Conservation (phyloP, 106 monocot genomes). For the Vanilla planifolia region DNA sequence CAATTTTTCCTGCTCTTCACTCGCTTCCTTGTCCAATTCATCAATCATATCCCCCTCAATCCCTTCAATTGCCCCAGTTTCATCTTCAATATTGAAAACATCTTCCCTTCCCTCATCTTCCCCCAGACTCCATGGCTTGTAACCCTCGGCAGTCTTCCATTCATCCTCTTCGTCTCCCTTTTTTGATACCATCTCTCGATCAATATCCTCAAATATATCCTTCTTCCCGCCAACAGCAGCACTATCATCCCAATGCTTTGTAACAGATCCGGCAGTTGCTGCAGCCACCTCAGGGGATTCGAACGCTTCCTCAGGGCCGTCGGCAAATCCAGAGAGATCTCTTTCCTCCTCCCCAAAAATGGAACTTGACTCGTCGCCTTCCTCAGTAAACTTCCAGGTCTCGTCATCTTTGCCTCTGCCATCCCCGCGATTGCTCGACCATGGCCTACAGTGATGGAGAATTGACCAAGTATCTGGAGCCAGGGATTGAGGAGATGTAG, state of each 20-base stretch:
- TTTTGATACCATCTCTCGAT: constrained; percentile 16
- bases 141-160: constrained; percentile 38
- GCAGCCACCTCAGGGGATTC: constrained; percentile 5
- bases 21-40: constrained; percentile 14
- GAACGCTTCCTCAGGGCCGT: constrained; percentile 5
- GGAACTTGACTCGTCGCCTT: constrained; percentile 24
- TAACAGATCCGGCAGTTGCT: background rate
- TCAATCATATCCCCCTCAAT: constrained; percentile 17
- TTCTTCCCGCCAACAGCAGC: background rate
- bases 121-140: constrained; percentile 47
- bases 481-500: background rate
- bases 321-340: constrained; percentile 20
- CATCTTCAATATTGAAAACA: constrained; percentile 22
- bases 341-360: constrained; percentile 25
- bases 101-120: constrained; percentile 28
- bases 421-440: constrained; percentile 21
- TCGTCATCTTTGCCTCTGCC: constrained; percentile 18
- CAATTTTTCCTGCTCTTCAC: constrained; percentile 21
- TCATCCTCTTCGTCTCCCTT: constrained; percentile 12
- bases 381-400: constrained; percentile 40
- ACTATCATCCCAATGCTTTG: constrained; percentile 3
- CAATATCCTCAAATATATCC: constrained; percentile 37
- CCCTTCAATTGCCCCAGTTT: constrained; percentile 27
- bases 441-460: constrained; percentile 10
- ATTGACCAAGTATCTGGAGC: background rate